These are phyloP conservation scores for Corylus americana DNA, from an alignment of 306 rosid genomes.

Conservation along the genomic window DNA sequence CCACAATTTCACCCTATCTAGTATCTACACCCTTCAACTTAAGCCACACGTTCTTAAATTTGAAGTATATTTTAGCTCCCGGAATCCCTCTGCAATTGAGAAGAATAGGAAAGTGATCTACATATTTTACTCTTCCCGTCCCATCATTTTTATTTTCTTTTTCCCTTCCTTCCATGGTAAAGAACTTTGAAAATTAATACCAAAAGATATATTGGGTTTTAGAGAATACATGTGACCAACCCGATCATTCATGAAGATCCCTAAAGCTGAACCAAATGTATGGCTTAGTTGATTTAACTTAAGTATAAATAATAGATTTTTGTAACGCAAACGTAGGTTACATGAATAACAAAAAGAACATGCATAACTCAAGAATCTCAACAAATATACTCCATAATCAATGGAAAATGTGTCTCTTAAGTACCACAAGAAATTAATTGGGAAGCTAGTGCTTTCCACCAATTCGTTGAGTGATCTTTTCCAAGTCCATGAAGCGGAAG, in stretches of 20 bases:
- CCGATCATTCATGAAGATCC: not conserved
- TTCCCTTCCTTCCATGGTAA: not conserved
- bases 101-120: too few species aligned
- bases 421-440: conserved; percentile 72
- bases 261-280: not conserved
- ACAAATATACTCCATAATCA: not conserved
- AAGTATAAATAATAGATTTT: not conserved
- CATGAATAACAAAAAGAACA: conserved; percentile 1
- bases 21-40: too few species aligned
- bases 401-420: conserved; percentile 21
- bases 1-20: too few species aligned
- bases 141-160: not conserved
- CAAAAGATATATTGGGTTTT: not conserved
- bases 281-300: not conserved
- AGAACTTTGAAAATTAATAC: not conserved
- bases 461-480: conserved; percentile 66
- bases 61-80: too few species aligned
- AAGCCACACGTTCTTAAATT: too few species aligned
- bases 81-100: too few species aligned
- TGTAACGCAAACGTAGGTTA: not conserved
- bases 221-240: not conserved
- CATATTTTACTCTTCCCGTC: not conserved
- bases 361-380: conserved; percentile 21
- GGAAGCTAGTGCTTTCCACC: conserved; percentile 92
- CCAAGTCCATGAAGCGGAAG: conserved; percentile 97